Evolutionary conservation across 305 asterid genomes (phyloP), one percentile per base, ranked within the genome.

Genomic region (Fraxinus baroniana): DNA sequence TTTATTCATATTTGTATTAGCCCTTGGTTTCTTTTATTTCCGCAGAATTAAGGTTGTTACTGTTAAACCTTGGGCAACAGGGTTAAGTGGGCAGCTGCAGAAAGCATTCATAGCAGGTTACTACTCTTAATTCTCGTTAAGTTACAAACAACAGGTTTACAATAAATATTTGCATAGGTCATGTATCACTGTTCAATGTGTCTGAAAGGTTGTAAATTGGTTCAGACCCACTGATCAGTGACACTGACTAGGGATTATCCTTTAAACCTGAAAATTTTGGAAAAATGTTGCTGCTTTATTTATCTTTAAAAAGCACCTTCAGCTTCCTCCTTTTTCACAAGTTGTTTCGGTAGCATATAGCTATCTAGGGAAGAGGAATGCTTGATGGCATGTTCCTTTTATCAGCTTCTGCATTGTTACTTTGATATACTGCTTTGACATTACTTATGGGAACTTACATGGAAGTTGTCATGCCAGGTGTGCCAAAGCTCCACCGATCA

Each of bases 101-200:
- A 87, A 87, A 83, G 90, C 88, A 26, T 85, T 87, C 66, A 83
- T 86, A 35, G 37, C 89, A 83, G 91, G 89, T 88, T n/a, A 13
- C 13, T 74, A n/a, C 13, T 78, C 73, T 66, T 80, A 26, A 13
- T 68, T 30, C 76, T 77, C 73, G 17, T 57, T 13, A 52, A 77
- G 49, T 12, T 66, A 28, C 77, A 18, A 66, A 26, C 18, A 26
- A 9, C 35, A 10, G 17, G 74, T 66, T 66, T 66, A 66, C 74
- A 33, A 26, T 26, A 28, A 66, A 26, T 64, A 64, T 24, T 1
- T 4, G 3, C 7, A 26, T 12, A 64, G 32, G 15, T 64, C 73
- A 64, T 10, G 12, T 18, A 24, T 64, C 73, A 64, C 32, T 22
- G 26, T 64, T 20, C 20, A 18, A 60, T 60, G 70, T 60, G 12